Conservation (phyloP, 306 rosid genomes). For the Prunus fruticosa region DNA sequence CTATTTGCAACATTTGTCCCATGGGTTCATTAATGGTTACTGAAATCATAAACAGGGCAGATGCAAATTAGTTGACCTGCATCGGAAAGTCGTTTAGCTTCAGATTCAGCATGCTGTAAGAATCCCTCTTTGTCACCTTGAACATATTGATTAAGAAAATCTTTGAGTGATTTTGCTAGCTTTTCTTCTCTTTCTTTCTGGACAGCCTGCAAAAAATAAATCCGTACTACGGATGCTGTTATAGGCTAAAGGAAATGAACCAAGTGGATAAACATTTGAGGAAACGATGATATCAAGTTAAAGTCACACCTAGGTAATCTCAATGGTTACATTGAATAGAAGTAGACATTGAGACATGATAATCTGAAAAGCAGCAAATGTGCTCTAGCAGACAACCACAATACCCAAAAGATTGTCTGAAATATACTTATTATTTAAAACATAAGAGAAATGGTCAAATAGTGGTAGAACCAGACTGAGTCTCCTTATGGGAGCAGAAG, state of each 20-base stretch:
- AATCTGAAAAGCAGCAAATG: too few species aligned
- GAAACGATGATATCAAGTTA: not conserved
- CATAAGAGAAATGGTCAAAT: not conserved
- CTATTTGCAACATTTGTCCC: not conserved
- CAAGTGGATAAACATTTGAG: not conserved
- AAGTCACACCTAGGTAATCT: not conserved
- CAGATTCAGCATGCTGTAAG: constrained; percentile 65
- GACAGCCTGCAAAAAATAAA: constrained; percentile 47
- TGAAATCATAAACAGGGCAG: not conserved
- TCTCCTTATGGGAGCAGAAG: not conserved
- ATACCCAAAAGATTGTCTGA: not conserved
- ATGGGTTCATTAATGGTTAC: not conserved
- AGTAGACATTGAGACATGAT: not conserved
- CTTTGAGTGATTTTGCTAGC: constrained; percentile 59
- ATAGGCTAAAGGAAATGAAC: not conserved
- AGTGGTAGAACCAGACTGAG: not conserved
- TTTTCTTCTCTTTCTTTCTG: constrained; percentile 93
- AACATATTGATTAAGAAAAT: constrained; percentile 62
- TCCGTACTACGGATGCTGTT: not conserved
- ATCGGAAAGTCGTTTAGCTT: constrained; percentile 75
- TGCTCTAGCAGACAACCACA: too few species aligned
- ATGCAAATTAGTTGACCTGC: constrained; percentile 51
- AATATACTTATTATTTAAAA: not conserved
- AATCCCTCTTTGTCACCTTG: constrained; percentile 74
- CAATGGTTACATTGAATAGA: not conserved